Evolutionary conservation across 1,284 basidiomycete genomes (phyloP).

Genomic region (Sporisorium exsertum): DNA sequence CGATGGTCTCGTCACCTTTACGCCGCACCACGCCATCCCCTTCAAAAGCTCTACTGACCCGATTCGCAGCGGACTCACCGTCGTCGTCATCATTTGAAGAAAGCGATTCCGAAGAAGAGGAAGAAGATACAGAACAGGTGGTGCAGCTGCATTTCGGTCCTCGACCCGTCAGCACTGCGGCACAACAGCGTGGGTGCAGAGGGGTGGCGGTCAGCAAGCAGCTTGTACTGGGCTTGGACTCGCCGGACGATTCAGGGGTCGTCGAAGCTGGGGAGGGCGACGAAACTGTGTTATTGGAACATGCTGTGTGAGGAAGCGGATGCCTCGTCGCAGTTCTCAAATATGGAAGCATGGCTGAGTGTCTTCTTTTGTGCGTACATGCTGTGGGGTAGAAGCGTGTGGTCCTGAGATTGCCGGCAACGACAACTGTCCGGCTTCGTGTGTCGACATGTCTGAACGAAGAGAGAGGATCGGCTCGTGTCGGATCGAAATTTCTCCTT

Average conservation of each 20-base stretch:
- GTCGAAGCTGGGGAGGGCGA: conserved; percentile 16
- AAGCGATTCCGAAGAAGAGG: conserved; percentile 17
- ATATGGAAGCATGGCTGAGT: not conserved
- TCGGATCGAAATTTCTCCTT: not conserved
- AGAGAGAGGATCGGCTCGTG: not conserved
- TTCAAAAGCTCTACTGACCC: not conserved
- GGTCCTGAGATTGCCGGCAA: not conserved
- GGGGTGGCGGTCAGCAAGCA: conserved; percentile 11
- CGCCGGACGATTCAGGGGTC: conserved; percentile 12
- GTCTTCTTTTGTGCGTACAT: too few species aligned
- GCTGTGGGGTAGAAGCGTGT: too few species aligned
- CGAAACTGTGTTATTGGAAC: conserved; percentile 27
- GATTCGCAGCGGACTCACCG: not conserved
- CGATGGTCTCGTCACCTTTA: conserved; percentile 9
- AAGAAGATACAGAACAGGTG: conserved; percentile 15
- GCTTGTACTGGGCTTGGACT: conserved; percentile 23
- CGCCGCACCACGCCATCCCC: conserved; percentile 8
- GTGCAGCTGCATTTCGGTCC: conserved; percentile 18
- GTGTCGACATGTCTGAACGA: not conserved
- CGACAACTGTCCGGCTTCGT: not conserved
- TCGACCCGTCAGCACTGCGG: not conserved
- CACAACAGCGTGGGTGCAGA: not conserved
- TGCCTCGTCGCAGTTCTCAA: not conserved
- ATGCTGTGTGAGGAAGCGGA: not conserved
- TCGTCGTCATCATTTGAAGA: conserved; percentile 24